A percentile compares a stretch with the other conserved stretches of the same genome.
Evolutionary conservation across 805 yeast species (phyloP).

Genomic region (Kluyveromyces dobzhanskii): DNA sequence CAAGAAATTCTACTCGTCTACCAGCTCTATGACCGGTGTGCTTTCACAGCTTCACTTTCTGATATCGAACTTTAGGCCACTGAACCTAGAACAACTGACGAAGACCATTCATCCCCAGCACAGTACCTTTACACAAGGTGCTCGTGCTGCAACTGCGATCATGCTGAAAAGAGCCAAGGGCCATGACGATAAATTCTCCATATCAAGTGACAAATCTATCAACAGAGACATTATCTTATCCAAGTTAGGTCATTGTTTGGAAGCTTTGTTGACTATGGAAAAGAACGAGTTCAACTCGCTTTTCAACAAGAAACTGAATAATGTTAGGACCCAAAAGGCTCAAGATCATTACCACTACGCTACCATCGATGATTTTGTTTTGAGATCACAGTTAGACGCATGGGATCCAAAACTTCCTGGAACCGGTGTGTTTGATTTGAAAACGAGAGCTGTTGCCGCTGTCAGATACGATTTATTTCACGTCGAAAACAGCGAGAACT

Average conservation of each 20-base stretch:
- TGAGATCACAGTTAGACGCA: conserved; percentile 91
- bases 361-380: conserved; percentile 52
- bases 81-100: conserved; percentile 38
- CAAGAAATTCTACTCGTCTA: conserved; percentile 57
- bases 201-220: conserved; percentile 62
- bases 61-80: conserved; percentile 52
- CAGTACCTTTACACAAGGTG: conserved; percentile 35
- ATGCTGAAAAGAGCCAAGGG: conserved; percentile 44
- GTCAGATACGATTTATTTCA: conserved; percentile 69
- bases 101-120: conserved; percentile 34
- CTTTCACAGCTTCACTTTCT: conserved; percentile 68
- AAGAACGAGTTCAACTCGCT: conserved; percentile 41
- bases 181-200: conserved; percentile 42
- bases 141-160: conserved; percentile 45
- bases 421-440: conserved; percentile 84
- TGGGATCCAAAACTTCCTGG: conserved; percentile 72
- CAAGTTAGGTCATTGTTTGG: conserved; percentile 71
- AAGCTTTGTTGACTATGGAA: conserved; percentile 59
- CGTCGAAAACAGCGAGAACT: conserved; percentile 43
- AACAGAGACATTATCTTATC: conserved; percentile 64
- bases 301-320: conserved; percentile 13
- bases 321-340: conserved; percentile 10
- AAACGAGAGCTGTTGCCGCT: conserved; percentile 85
- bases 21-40: conserved; percentile 78
- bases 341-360: conserved; percentile 64